Evolutionary conservation across 306 rosid species (phyloP).

Genomic region (Glycyrrhiza uralensis): DNA sequence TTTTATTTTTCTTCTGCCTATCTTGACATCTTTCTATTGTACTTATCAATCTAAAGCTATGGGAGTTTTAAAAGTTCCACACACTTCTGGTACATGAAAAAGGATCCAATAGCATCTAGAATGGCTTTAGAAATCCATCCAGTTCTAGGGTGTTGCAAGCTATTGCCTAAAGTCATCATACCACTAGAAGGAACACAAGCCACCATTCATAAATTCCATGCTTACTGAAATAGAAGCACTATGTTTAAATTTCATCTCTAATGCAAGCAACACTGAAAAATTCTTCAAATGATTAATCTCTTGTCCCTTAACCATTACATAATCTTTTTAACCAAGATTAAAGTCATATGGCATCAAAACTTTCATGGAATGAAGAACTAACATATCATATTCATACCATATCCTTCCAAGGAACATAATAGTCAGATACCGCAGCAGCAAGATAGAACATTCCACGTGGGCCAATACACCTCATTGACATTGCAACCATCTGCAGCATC

Average conservation of each 20-base stretch:
- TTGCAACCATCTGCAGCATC: slow-evolving; percentile 69
- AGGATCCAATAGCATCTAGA: neutral
- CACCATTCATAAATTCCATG: neutral
- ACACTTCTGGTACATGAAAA: neutral
- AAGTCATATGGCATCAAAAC: neutral
- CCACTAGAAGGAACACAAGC: neutral
- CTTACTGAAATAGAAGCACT: neutral
- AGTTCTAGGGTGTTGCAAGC: neutral
- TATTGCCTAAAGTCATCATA: neutral
- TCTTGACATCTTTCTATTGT: neutral
- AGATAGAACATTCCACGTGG: slow-evolving; percentile 74
- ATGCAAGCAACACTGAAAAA: neutral
- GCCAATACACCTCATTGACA: slow-evolving; percentile 50
- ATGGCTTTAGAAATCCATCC: neutral
- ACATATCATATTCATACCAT: slow-evolving; percentile 60
- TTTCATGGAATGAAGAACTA: slow-evolving; percentile 3
- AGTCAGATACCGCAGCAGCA: slow-evolving; percentile 96
- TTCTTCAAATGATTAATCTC: neutral
- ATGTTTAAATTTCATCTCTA: slow-evolving; percentile 2
- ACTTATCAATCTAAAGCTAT: neutral
- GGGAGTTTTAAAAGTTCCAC: neutral
- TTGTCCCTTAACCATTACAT: neutral
- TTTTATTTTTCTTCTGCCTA: neutral
- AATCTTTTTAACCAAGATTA: slow-evolving; percentile 1
- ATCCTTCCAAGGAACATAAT: slow-evolving; percentile 90